These are phyloP conservation scores for Jaltomata sinuosa DNA, from an alignment of 257 asterid species.

Conservation along the genomic window DNA sequence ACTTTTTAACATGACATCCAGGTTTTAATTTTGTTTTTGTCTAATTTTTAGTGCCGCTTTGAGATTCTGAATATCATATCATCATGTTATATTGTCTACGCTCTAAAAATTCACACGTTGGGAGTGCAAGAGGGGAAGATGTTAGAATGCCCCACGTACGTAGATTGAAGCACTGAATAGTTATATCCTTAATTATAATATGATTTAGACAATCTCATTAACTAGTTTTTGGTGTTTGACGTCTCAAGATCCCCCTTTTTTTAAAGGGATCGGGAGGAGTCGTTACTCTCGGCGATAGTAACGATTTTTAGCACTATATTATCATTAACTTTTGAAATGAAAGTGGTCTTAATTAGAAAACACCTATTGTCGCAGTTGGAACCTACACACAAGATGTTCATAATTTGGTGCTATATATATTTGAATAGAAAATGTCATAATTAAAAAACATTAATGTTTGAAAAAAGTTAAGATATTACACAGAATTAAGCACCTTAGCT, in stretches of 20 bases:
- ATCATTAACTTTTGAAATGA: background rate
- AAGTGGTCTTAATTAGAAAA: background rate
- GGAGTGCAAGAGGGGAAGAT: background rate
- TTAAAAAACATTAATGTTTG: background rate
- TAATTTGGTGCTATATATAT: background rate
- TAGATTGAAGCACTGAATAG: background rate
- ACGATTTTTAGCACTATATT: no score
- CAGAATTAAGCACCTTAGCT: no score
- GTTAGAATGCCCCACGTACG: background rate
- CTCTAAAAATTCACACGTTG: background rate
- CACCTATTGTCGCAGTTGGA: background rate
- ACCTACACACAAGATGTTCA: no score
- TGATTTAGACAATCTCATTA: background rate
- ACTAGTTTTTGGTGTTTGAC: background rate
- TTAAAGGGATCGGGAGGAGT: no score
- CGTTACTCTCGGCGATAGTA: no score
- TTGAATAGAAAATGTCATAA: background rate
- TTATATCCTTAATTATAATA: background rate
- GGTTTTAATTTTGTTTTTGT: background rate
- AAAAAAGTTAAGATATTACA: no score
- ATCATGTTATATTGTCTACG: background rate
- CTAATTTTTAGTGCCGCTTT: background rate
- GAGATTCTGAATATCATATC: background rate
- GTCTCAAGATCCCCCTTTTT: no score
- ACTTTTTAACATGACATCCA: background rate